Conservation (phyloP, 106 monocot species). For the Posidonia australis region DNA sequence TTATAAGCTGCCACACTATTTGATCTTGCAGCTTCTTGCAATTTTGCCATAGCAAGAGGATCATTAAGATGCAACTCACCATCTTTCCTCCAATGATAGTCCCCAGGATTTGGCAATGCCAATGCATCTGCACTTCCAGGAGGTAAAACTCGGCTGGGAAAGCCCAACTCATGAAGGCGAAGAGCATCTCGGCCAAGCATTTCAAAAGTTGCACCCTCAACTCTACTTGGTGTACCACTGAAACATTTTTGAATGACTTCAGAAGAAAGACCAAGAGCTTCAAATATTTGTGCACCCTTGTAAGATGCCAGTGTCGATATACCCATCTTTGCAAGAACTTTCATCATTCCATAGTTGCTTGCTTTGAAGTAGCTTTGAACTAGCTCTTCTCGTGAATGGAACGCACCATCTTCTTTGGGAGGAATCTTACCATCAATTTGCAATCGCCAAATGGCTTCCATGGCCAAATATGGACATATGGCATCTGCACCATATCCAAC, state of each 20-base stretch:
- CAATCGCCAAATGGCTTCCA: slow-evolving; percentile 83
- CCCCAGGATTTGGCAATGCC: slow-evolving; percentile 91
- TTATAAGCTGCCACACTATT: slow-evolving; percentile 93
- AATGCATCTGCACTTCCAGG: slow-evolving; percentile 74
- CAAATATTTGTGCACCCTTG: slow-evolving; percentile 99
- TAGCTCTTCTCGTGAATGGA: slow-evolving; percentile 60
- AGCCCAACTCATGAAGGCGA: slow-evolving; percentile 76
- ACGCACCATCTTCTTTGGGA: slow-evolving; percentile 50
- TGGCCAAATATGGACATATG: slow-evolving; percentile 91
- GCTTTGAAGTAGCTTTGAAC: slow-evolving; percentile 88
- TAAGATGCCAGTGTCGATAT: slow-evolving; percentile 97
- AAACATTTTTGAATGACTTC: slow-evolving; percentile 92
- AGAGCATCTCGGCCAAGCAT: slow-evolving; percentile 85
- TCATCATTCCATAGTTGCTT: slow-evolving; percentile 94
- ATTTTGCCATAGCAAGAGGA: slow-evolving; percentile 94
- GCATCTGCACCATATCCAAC: slow-evolving; percentile 98
- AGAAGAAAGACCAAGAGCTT: slow-evolving; percentile 92
- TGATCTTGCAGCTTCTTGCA: slow-evolving; percentile 90
- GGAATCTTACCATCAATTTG: slow-evolving; percentile 93
- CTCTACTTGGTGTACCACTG: slow-evolving; percentile 86
- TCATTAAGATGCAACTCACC: slow-evolving; percentile 98
- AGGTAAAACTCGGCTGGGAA: slow-evolving; percentile 66
- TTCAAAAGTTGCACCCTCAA: slow-evolving; percentile 97
- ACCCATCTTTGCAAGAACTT: slow-evolving; percentile 99
- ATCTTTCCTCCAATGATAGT: slow-evolving; percentile 97